Percentiles rank a stretch among this genome's conserved stretches.
phyloP scores from a whole-genome alignment of 1,284 basidiomycete genomes.

The Termitomyces sp. region DNA sequence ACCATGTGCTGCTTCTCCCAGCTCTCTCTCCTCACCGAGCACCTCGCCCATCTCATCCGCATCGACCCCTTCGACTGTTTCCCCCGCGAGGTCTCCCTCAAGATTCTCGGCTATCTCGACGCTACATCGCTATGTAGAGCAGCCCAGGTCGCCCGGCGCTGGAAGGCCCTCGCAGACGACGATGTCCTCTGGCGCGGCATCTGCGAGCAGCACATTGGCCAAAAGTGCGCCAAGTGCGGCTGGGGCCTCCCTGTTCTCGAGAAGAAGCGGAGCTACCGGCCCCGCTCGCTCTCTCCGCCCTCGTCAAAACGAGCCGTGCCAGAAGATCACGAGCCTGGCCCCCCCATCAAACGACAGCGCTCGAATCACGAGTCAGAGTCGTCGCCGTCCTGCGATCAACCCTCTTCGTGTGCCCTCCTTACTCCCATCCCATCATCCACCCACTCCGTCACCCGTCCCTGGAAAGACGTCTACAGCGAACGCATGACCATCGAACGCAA shows the following conservation, averaged over 20 bases:
- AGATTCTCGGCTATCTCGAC: conserved; percentile 89
- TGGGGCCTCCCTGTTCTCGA: conserved; percentile 96
- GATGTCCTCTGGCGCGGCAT: conserved; percentile 95
- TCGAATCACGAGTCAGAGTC: conserved; percentile 19
- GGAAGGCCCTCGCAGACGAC: conserved; percentile 92
- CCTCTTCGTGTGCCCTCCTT: conserved; percentile 28
- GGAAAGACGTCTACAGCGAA: conserved; percentile 99
- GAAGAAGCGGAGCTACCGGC: conserved; percentile 49
- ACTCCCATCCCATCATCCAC: conserved; percentile 20
- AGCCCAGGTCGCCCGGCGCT: conserved; percentile 86
- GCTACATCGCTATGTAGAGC: conserved; percentile 94
- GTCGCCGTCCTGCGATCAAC: conserved; percentile 16
- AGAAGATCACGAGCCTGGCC: conserved; percentile 25
- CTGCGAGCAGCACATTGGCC: conserved; percentile 98
- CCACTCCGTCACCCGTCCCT: conserved; percentile 69
- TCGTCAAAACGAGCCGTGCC: conserved; percentile 32
- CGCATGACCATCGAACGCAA: conserved; percentile 93
- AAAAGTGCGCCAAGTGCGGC: conserved; percentile 95
- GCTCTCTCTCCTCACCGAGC: conserved; percentile 93
- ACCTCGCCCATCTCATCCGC: conserved; percentile 87
- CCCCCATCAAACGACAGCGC: conserved; percentile 51
- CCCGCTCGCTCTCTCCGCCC: conserved; percentile 24
- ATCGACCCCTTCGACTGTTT: conserved; percentile 93
- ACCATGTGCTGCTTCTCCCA: conserved; percentile 99
- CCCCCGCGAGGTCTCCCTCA: conserved; percentile 88